Evolutionary conservation across 768 basidiomycete genomes (phyloP).

Genomic region (Leccinum incarnatum): DNA sequence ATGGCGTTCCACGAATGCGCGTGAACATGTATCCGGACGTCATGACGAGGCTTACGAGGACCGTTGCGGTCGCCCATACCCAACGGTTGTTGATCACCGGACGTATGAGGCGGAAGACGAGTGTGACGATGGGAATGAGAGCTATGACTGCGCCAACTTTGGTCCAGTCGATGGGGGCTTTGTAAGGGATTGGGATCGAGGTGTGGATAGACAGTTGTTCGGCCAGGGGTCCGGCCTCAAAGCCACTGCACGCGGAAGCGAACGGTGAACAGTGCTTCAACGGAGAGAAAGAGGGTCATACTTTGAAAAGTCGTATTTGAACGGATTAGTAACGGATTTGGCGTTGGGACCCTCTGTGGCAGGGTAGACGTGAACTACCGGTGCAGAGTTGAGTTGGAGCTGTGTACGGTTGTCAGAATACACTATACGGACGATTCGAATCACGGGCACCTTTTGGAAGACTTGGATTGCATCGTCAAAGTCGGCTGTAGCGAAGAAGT

Average conservation of each 20-base stretch:
- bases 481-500: constrained; percentile 93
- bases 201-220: constrained; percentile 71
- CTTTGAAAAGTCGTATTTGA: constrained; percentile 79
- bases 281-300: constrained; percentile 34
- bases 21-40: constrained; percentile 97
- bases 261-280: background rate
- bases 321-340: constrained; percentile 48
- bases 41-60: constrained; percentile 74
- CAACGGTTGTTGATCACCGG: constrained; percentile 70
- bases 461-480: constrained; percentile 73
- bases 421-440: background rate
- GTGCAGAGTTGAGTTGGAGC: constrained; percentile 83
- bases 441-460: constrained; percentile 70
- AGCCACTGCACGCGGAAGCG: constrained; percentile 57
- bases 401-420: constrained; percentile 33
- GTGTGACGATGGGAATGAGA: constrained; percentile 45
- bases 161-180: constrained; percentile 71
- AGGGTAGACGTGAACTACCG: constrained; percentile 75
- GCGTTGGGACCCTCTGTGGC: constrained; percentile 68
- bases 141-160: constrained; percentile 47
- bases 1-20: constrained; percentile 81
- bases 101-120: constrained; percentile 57
- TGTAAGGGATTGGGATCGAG: constrained; percentile 79
- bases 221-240: constrained; percentile 75
- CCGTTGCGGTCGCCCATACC: constrained; percentile 69